These are phyloP conservation scores for Lactarius hatsudake DNA, from an alignment of 768 basidiomycete species.

Conservation along the genomic window DNA sequence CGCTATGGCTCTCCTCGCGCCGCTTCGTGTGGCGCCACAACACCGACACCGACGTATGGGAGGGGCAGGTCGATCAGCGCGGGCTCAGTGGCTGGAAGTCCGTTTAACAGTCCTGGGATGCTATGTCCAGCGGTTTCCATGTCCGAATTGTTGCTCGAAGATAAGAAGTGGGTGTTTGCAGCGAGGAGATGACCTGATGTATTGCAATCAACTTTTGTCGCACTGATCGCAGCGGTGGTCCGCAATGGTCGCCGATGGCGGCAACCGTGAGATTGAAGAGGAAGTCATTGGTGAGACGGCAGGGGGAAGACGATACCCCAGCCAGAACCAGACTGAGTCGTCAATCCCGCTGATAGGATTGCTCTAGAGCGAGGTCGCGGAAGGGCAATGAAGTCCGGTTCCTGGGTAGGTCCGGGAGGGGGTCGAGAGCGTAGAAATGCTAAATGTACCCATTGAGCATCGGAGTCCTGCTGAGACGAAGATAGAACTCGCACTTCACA, in stretches of 20 bases:
- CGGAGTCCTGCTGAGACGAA: not conserved
- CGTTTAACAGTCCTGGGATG: not conserved
- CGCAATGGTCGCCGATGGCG: not conserved
- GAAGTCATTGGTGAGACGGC: no score
- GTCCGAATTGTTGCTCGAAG: not conserved
- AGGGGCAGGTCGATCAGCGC: slow-evolving; percentile 13
- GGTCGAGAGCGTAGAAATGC: no score
- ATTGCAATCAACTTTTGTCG: not conserved
- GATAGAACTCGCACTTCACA: not conserved
- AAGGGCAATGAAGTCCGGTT: no score
- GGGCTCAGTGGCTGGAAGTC: slow-evolving; percentile 9
- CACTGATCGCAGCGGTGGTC: not conserved
- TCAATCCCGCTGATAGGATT: not conserved
- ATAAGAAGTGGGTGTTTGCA: not conserved
- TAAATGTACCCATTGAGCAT: not conserved
- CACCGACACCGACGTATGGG: slow-evolving; percentile 24
- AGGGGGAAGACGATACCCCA: not conserved
- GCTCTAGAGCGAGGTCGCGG: no score
- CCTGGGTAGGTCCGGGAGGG: no score
- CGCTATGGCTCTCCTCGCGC: slow-evolving; percentile 35
- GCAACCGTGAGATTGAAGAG: no score
- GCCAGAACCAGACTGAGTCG: no score
- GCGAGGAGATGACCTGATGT: not conserved
- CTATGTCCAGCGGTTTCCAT: not conserved
- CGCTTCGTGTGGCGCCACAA: slow-evolving; percentile 31